These are phyloP conservation scores for Candida chilensis DNA, from an alignment of 805 yeast species.

Conservation along the genomic window DNA sequence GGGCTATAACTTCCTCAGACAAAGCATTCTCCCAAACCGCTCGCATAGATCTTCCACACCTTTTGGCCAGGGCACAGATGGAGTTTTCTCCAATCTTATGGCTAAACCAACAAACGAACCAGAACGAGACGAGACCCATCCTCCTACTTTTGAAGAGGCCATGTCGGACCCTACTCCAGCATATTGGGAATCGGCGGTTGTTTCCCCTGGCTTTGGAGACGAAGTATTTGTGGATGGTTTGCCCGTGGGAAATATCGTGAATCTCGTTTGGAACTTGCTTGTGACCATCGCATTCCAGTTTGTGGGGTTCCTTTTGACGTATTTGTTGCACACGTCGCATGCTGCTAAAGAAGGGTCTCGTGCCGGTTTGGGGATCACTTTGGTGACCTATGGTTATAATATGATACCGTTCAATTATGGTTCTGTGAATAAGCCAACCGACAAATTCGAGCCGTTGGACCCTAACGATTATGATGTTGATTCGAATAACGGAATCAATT, in stretches of 20 bases:
- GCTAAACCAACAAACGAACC: slow-evolving; percentile 72
- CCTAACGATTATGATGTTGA: slow-evolving; percentile 50
- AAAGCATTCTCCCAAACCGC: no score
- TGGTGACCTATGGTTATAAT: slow-evolving; percentile 53
- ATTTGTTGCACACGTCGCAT: slow-evolving; percentile 88
- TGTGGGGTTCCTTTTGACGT: slow-evolving; percentile 87
- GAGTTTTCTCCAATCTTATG: slow-evolving; percentile 84
- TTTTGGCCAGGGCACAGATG: slow-evolving; percentile 55
- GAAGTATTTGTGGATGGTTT: slow-evolving; percentile 91
- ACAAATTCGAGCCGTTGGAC: slow-evolving; percentile 41
- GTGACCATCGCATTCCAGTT: slow-evolving; percentile 90
- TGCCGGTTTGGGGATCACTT: slow-evolving; percentile 82
- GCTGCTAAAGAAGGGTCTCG: slow-evolving; percentile 95
- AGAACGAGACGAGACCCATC: slow-evolving; percentile 42
- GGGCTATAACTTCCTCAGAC: no score
- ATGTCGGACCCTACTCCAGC: slow-evolving; percentile 93
- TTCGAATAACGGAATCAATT: slow-evolving; percentile 7
- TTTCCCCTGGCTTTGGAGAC: slow-evolving; percentile 70
- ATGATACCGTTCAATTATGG: slow-evolving; percentile 8
- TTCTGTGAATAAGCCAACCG: slow-evolving; percentile 10
- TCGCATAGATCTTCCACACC: no score
- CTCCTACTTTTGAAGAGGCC: slow-evolving; percentile 91
- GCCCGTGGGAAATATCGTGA: slow-evolving; percentile 90
- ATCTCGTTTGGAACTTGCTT: slow-evolving; percentile 81
- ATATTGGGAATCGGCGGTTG: slow-evolving; percentile 87